phyloP scores from a whole-genome alignment of 345 rosid species.

The Boechera divaricarpa region DNA sequence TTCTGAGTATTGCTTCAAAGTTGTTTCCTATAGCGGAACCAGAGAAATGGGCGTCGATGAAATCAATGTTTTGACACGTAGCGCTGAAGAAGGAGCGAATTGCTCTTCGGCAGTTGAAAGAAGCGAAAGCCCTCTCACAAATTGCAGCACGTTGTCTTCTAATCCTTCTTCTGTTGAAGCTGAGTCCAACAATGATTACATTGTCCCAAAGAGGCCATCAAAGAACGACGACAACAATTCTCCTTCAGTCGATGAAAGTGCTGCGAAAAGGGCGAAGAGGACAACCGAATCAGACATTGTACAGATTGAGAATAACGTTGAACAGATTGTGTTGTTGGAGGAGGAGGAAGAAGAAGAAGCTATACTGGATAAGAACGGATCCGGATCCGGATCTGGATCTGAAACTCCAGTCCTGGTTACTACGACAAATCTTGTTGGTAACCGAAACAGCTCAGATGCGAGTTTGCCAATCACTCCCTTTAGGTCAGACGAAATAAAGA shows the following conservation, averaged over 20 bases:
- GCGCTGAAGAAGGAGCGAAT: conserved; percentile 51
- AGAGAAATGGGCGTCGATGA: conserved; percentile 60
- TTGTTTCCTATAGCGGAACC: conserved; percentile 57
- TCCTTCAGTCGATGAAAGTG: conserved; percentile 22
- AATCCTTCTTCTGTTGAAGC: conserved; percentile 94
- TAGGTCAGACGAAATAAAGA: conserved; percentile 61
- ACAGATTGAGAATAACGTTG: conserved; percentile 29
- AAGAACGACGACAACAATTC: conserved; percentile 18
- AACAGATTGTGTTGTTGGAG: conserved; percentile 27
- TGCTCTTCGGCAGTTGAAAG: conserved; percentile 57
- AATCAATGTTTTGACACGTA: conserved; percentile 52
- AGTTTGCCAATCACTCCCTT: conserved; percentile 86
- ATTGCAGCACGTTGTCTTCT: conserved; percentile 76
- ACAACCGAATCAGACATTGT: conserved; percentile 24
- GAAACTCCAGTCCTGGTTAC: conserved; percentile 47
- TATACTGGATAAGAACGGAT: conserved; percentile 33
- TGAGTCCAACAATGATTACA: conserved; percentile 66
- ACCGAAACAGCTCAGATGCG: conserved; percentile 53
- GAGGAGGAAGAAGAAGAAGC: conserved; percentile 44
- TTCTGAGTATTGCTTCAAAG: conserved; percentile 72
- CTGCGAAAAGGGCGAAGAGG: conserved; percentile 22
- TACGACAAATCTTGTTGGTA: conserved; percentile 13
- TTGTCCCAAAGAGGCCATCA: conserved; percentile 22
- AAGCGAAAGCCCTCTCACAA: conserved; percentile 92
- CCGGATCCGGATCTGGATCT: background rate